Evolutionary conservation across 257 asterid species (phyloP).

Genomic region (Salvia miltiorrhiza): DNA sequence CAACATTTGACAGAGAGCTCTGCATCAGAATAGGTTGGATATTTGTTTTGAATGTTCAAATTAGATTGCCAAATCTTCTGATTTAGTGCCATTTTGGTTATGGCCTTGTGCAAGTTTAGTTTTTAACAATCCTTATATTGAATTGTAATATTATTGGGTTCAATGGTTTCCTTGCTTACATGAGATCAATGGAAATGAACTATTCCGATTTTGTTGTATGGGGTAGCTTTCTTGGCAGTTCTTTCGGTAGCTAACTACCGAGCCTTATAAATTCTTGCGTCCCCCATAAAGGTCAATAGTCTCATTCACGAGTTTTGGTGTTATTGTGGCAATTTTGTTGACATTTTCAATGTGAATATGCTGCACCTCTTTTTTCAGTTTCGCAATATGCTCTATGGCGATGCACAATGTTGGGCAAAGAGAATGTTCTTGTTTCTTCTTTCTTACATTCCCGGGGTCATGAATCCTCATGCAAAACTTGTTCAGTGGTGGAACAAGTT

Average conservation of each 20-base stretch:
- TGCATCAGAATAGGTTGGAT: not conserved
- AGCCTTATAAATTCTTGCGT: not conserved
- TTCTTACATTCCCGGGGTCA: slow-evolving; percentile 58
- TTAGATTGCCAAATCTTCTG: not conserved
- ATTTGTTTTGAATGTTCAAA: not conserved
- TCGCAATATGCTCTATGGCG: slow-evolving; percentile 65
- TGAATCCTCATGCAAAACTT: slow-evolving; percentile 64
- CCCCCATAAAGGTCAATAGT: not conserved
- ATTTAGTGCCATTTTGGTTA: not conserved
- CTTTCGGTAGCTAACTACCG: not conserved
- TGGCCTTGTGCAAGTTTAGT: not conserved
- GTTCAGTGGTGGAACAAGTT: slow-evolving; percentile 82
- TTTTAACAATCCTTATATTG: not conserved
- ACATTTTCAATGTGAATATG: not conserved
- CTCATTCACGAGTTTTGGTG: not conserved
- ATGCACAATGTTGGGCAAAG: slow-evolving; percentile 78
- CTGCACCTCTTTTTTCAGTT: slow-evolving; percentile 42
- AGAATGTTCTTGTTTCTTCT: slow-evolving; percentile 36
- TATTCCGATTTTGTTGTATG: too few species aligned
- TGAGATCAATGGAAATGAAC: not conserved
- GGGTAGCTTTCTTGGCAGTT: not conserved
- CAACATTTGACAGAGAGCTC: not conserved
- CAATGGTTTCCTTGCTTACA: not conserved
- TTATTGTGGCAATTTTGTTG: not conserved
- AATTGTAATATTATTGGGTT: not conserved